Conservation (phyloP, 2,329 filamentous ascomycete species). For the Aspergillus floridensis region DNA sequence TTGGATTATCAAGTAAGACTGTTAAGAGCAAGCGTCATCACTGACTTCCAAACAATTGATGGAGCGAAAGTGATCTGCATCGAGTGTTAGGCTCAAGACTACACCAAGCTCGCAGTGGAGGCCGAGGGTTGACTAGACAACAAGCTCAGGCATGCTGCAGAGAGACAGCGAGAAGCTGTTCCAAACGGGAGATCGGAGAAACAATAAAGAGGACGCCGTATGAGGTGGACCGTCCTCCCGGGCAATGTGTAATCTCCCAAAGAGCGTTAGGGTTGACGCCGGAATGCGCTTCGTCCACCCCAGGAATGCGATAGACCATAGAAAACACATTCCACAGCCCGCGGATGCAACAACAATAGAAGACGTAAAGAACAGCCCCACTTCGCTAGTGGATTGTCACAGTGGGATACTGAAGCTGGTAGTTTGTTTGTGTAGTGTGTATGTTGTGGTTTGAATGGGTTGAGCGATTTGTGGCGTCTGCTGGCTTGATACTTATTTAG, state of each 20-base stretch:
- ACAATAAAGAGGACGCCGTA: background rate
- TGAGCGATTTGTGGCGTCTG: background rate
- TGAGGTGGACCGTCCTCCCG: background rate
- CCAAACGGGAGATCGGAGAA: background rate
- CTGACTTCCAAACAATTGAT: background rate
- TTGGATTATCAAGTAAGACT: background rate
- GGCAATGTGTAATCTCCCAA: background rate
- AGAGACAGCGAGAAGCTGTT: background rate
- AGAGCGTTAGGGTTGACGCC: background rate
- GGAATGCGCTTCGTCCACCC: background rate
- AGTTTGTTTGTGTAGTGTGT: background rate
- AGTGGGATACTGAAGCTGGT: background rate
- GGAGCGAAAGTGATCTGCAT: background rate
- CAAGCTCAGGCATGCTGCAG: background rate
- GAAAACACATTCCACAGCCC: background rate
- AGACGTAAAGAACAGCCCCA: background rate
- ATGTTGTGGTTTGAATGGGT: background rate
- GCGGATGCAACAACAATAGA: background rate
- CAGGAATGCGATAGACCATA: background rate
- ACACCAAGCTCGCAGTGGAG: background rate
- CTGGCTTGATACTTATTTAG: background rate
- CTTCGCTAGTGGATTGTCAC: background rate
- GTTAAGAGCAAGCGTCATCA: background rate
- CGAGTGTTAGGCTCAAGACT: background rate
- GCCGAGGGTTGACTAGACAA: background rate